Evolutionary conservation across 768 basidiomycete species (phyloP).

Genomic region (Leccinum incarnatum): DNA sequence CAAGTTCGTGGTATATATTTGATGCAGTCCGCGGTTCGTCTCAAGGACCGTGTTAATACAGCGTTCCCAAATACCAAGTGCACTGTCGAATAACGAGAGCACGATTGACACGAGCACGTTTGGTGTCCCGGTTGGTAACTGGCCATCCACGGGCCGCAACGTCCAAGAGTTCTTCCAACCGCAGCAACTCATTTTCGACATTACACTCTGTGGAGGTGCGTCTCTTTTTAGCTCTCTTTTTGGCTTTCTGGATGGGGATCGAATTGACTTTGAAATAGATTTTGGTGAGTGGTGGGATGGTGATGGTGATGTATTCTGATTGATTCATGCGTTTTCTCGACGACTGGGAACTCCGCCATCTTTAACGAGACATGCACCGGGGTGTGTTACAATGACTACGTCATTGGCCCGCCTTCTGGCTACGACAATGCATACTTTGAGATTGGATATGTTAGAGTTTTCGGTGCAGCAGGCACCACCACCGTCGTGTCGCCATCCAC

Average conservation of each 20-base stretch:
- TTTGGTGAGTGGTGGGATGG: conserved; percentile 25
- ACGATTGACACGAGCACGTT: conserved; percentile 53
- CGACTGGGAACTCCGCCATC: conserved; percentile 48
- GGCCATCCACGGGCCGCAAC: conserved; percentile 55
- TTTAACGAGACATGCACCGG: conserved; percentile 63
- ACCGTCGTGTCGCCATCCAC: conserved; percentile 24
- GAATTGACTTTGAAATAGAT: conserved; percentile 25
- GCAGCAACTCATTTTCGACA: conserved; percentile 70
- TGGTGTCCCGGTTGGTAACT: conserved; percentile 70
- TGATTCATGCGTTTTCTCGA: conserved; percentile 22
- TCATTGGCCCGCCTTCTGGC: conserved; percentile 57
- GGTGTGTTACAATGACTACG: conserved; percentile 69
- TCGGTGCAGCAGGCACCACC: conserved; percentile 33
- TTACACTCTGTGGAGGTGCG: conserved; percentile 65
- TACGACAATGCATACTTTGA: conserved; percentile 75
- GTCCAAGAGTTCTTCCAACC: conserved; percentile 53
- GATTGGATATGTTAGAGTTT: conserved; percentile 57
- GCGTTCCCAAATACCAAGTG: conserved; percentile 43
- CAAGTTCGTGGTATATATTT: conserved; percentile 15
- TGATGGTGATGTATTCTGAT: neutral
- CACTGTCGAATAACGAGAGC: conserved; percentile 47
- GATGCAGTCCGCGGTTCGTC: neutral
- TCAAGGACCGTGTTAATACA: conserved; percentile 8
- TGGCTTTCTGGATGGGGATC: conserved; percentile 11
- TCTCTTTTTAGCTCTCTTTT: conserved; percentile 11